A percentile compares a stretch with the other conserved stretches of the same genome.
These are phyloP conservation scores for Diplogelasinospora grovesii DNA, from an alignment of 495 filamentous ascomycete genomes.

Conservation along the genomic window DNA sequence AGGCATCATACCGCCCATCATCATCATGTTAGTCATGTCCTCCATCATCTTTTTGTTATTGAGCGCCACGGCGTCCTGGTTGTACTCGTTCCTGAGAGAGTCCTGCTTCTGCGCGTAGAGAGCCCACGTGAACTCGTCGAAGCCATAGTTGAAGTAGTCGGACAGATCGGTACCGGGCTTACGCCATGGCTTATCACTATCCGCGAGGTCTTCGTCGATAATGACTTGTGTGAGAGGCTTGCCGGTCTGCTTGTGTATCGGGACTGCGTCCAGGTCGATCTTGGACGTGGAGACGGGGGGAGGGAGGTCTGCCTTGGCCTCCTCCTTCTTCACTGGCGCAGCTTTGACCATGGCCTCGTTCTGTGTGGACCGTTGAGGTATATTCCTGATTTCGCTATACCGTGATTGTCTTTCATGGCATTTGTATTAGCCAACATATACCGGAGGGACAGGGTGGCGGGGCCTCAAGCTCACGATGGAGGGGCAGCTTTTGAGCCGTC, in stretches of 20 bases:
- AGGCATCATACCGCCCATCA: constrained; percentile 64
- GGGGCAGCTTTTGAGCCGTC: constrained; percentile 68
- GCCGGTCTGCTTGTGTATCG: constrained; percentile 62
- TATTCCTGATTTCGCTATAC: constrained; percentile 61
- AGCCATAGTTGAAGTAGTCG: constrained; percentile 99
- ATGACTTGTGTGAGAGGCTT: constrained; percentile 80
- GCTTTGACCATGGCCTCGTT: constrained; percentile 39
- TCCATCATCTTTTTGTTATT: constrained; percentile 82
- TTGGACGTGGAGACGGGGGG: constrained; percentile 63
- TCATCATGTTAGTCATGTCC: constrained; percentile 85
- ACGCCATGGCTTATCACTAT: constrained; percentile 90
- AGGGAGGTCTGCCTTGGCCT: constrained; percentile 30
- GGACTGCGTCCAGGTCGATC: constrained; percentile 78
- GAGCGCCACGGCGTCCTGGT: constrained; percentile 48
- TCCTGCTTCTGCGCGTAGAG: constrained; percentile 89
- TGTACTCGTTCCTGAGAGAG: constrained; percentile 60
- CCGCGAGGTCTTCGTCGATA: constrained; percentile 73
- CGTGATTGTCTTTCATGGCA: constrained; percentile 36
- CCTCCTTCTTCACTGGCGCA: constrained; percentile 43
- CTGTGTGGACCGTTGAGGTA: constrained; percentile 54
- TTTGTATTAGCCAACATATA: constrained; percentile 10
- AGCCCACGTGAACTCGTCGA: constrained; percentile 98
- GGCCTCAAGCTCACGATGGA: constrained; percentile 47
- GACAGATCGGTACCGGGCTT: constrained; percentile 90
- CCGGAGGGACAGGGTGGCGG: neutral